These are phyloP conservation scores for Colletotrichum plurivorum DNA, from an alignment of 2,329 filamentous ascomycete genomes.

Conservation along the genomic window DNA sequence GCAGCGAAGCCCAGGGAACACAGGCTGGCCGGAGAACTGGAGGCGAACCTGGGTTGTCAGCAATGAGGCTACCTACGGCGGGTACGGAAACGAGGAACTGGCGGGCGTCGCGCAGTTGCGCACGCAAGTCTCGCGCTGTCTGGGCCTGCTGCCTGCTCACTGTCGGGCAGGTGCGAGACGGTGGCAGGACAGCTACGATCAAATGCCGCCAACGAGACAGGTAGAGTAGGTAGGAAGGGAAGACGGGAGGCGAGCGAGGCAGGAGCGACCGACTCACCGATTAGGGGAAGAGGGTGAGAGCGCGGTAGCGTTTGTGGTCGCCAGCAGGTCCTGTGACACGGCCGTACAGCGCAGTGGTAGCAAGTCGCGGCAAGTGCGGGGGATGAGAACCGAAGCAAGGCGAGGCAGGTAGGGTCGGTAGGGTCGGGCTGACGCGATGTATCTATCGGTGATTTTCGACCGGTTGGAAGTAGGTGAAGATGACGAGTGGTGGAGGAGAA, in stretches of 20 bases:
- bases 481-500: no score
- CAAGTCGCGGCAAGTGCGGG: conserved; percentile 14
- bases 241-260: conserved; percentile 5
- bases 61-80: conserved; percentile 3
- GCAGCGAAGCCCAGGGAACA: neutral
- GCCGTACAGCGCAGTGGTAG: conserved; percentile 19
- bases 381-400: neutral
- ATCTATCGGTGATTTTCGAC: no score
- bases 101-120: neutral
- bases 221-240: conserved; percentile 4
- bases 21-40: no score
- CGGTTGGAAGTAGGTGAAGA: no score
- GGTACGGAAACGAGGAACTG: neutral
- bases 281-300: conserved; percentile 6
- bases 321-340: conserved; percentile 25
- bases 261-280: conserved; percentile 30
- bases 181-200: conserved; percentile 14
- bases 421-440: neutral
- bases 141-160: neutral
- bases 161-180: conserved; percentile 9
- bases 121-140: neutral
- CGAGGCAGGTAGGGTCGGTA: conserved; percentile 9
- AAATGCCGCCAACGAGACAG: conserved; percentile 22
- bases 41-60: conserved; percentile 10
- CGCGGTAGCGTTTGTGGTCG: conserved; percentile 4